Evolutionary conservation across 495 filamentous ascomycete species (phyloP), one percentile per base, ranked within the genome.

Genomic region (Annulohypoxylon moriforme): DNA sequence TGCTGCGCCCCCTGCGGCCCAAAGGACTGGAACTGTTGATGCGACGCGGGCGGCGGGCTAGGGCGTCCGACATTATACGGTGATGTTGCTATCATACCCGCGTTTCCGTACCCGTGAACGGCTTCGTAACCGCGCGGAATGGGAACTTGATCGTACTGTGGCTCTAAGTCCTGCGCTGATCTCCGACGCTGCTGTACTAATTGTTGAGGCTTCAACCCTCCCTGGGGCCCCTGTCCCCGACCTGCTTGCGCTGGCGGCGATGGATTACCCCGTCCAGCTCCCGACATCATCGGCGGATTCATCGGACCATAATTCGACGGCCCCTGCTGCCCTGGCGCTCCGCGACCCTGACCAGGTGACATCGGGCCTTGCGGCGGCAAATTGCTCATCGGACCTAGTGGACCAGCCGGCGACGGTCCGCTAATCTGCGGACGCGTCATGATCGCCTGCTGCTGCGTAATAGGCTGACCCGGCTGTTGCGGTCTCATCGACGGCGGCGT

Each of bases 101-200:
- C 68, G 18, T 75, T 68, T 3, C 82, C 84, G 49, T 85, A 83
- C 18, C 77, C 79, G 58, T 81, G 82, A 18, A 85, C 84, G 44
- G 81, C 76, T 2, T 77, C 69, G 65, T 86, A 86, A 24, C 80
- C 79, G 4, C 68, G 70, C 1, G 84, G 84, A n/a, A 86, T 85
- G 11, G 84, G 84, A 0, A 86, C 83, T 31, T 73, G 71, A 3
- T 76, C 80, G 53, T 86, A 86, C 27, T 80, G 76, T 1, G 77
- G 83, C 46, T 85, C 83, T 13, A 60, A 50, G 8, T 49, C 36
- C 31, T 65, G 61, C 0, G 44, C 34, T 13, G 61, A 61, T 8
- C 8, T 49, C n/a, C 67, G 58, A 1, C 67, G 67, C 34, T 62
- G 59, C 53, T 49, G 63, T 33, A 8, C 55, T 11, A 55, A 10